These are phyloP conservation scores for Poa annua DNA, from an alignment of 176 grass and related monocot species.

Conservation along the genomic window DNA sequence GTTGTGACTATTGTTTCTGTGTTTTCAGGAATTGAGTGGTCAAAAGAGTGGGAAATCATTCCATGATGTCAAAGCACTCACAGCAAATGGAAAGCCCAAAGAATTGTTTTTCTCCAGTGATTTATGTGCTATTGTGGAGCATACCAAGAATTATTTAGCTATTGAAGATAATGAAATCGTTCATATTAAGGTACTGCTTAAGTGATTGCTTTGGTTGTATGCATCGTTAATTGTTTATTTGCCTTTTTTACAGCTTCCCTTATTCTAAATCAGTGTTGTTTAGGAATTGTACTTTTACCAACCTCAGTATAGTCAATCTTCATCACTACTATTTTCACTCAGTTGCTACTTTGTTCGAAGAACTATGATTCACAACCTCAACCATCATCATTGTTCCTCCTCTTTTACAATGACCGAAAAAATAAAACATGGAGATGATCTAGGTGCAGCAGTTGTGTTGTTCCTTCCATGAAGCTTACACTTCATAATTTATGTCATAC, in stretches of 20 bases:
- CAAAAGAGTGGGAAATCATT: constrained; percentile 67
- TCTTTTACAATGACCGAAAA: neutral
- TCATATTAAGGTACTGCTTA: constrained; percentile 60
- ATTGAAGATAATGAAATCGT: constrained; percentile 95
- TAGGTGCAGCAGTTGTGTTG: neutral
- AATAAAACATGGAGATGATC: neutral
- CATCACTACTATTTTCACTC: neutral
- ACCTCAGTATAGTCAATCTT: neutral
- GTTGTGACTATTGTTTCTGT: neutral
- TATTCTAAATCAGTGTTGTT: constrained; percentile 6
- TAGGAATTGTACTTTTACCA: neutral
- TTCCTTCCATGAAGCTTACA: neutral
- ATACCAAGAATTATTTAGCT: constrained; percentile 89
- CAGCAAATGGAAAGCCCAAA: constrained; percentile 84
- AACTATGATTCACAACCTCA: constrained; percentile 30
- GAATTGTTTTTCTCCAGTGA: constrained; percentile 98
- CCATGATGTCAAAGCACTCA: constrained; percentile 87
- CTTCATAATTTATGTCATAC: neutral
- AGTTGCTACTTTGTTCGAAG: neutral
- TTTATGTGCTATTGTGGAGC: constrained; percentile 96
- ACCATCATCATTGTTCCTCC: neutral
- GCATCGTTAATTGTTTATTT: constrained; percentile 24
- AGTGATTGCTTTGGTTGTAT: constrained; percentile 8
- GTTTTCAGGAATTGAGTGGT: constrained; percentile 77
- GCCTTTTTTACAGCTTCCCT: neutral